These are phyloP conservation scores for Dillenia turbinata DNA, from an alignment of 164 flowering plant species.

Conservation along the genomic window DNA sequence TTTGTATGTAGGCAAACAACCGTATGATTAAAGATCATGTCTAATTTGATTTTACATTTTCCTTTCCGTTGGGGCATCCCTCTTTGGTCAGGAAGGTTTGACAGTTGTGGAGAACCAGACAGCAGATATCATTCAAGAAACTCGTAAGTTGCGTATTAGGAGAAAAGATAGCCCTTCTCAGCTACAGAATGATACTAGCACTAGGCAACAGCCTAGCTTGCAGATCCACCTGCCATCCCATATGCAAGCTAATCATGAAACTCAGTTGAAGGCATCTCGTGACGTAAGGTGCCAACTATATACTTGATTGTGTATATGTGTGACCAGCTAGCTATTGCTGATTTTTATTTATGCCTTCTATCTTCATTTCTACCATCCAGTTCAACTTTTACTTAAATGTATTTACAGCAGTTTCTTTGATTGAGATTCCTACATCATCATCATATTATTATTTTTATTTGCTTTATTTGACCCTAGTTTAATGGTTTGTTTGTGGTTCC, in stretches of 20 bases:
- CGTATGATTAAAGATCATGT: not conserved
- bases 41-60: not conserved
- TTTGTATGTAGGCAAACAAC: too few species aligned
- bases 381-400: too few species aligned
- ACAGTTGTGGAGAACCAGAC: slow-evolving; percentile 73
- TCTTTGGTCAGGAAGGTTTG: slow-evolving; percentile 62
- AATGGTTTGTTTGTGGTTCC: too few species aligned
- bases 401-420: too few species aligned
- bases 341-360: too few species aligned
- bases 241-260: slow-evolving; percentile 59
- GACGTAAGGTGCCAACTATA: slow-evolving; percentile 96
- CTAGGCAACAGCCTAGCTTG: slow-evolving; percentile 27
- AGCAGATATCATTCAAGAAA: slow-evolving; percentile 80
- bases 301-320: slow-evolving; percentile 4
- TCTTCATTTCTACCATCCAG: too few species aligned
- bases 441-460: too few species aligned
- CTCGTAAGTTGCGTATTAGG: slow-evolving; percentile 69
- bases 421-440: too few species aligned
- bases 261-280: slow-evolving; percentile 98
- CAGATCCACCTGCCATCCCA: slow-evolving; percentile 17
- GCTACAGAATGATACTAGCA: slow-evolving; percentile 18
- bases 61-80: not conserved
- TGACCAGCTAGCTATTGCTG: too few species aligned
- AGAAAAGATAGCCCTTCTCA: slow-evolving; percentile 44
- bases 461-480: too few species aligned